A percentile compares a stretch with the other conserved stretches of the same genome.
phyloP scores from a whole-genome alignment of 345 rosid species.

The Hevea brasiliensis region DNA sequence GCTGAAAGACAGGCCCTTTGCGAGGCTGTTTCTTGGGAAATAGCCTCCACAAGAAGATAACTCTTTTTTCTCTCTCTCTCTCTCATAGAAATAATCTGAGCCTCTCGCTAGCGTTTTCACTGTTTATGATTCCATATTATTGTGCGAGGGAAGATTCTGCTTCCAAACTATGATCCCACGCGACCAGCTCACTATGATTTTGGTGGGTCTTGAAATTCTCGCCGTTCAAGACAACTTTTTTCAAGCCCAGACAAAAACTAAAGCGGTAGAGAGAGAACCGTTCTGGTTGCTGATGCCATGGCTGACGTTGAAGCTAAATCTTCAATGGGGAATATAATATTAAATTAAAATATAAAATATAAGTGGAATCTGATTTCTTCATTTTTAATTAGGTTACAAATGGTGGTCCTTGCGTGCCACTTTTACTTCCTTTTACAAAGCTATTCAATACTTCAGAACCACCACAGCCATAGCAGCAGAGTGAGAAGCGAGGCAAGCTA shows the following conservation, averaged over 20 bases:
- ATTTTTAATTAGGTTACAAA: neutral
- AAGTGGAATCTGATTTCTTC: conserved; percentile 10
- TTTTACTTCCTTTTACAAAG: neutral
- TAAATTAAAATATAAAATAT: neutral
- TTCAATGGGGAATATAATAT: neutral
- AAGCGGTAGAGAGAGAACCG: neutral
- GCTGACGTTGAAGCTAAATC: neutral
- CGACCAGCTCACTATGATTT: neutral
- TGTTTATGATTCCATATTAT: neutral
- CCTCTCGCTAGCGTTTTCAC: neutral
- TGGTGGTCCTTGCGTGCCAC: neutral
- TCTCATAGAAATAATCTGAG: conserved; percentile 7
- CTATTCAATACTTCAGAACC: too few species aligned
- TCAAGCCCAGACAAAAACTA: neutral
- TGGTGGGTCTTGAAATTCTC: conserved; percentile 10
- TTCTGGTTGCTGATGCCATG: neutral
- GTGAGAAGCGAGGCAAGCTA: too few species aligned
- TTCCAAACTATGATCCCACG: conserved; percentile 7
- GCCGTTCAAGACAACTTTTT: neutral
- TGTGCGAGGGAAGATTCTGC: conserved; percentile 8
- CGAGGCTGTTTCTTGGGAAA: neutral
- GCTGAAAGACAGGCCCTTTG: too few species aligned
- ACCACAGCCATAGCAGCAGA: too few species aligned
- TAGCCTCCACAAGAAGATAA: neutral
- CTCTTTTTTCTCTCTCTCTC: too few species aligned